A percentile compares a stretch with the other conserved stretches of the same genome.
Evolutionary conservation across 257 asterid genomes (phyloP).

Genomic region (Mitragyna speciosa): DNA sequence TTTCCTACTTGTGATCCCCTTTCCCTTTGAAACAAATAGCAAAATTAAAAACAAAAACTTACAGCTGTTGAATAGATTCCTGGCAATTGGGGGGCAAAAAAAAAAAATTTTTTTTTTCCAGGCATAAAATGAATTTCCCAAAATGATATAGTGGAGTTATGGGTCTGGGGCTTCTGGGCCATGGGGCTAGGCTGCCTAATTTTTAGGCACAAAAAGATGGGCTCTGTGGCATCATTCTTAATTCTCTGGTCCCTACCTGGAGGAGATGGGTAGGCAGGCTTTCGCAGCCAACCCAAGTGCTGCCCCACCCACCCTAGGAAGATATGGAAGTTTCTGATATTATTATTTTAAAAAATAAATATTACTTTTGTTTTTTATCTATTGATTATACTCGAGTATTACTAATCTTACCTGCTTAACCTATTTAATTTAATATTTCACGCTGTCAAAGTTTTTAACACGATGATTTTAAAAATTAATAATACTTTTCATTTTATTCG

Average conservation of each 20-base stretch:
- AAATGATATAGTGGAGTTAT: not conserved
- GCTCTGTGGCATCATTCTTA: not conserved
- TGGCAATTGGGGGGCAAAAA: too few species aligned
- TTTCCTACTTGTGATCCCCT: not conserved
- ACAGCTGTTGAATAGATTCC: too few species aligned
- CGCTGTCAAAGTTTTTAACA: too few species aligned
- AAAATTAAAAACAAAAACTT: too few species aligned
- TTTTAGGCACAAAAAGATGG: not conserved
- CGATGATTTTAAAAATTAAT: too few species aligned
- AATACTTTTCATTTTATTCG: too few species aligned
- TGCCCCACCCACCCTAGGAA: not conserved
- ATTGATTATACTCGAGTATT: too few species aligned
- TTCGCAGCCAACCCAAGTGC: not conserved
- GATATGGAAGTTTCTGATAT: too few species aligned
- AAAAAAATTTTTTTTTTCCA: not conserved
- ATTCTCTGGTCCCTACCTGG: not conserved
- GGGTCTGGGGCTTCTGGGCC: not conserved
- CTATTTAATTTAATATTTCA: too few species aligned
- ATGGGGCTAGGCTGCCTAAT: not conserved
- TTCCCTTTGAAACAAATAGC: not conserved
- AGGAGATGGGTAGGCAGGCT: conserved; percentile 11
- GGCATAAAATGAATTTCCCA: not conserved
- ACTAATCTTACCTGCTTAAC: too few species aligned
- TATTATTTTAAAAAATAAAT: too few species aligned
- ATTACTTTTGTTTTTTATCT: too few species aligned